Base-by-base conservation (phyloP, 1,284 basidiomycete genomes). In the Cronartium quercuum region DNA sequence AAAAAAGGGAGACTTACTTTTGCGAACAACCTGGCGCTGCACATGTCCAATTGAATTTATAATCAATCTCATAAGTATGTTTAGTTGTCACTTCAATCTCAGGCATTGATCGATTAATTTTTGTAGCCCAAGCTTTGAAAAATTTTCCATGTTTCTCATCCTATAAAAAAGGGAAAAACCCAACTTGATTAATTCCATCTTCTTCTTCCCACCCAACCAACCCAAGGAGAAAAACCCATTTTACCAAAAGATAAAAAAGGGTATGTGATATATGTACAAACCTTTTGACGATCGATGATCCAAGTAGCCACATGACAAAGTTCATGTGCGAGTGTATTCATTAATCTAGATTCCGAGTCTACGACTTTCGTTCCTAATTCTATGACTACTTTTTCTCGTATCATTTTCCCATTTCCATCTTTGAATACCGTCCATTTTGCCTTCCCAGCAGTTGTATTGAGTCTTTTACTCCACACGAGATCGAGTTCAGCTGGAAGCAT, bases 281-380 rank as follows among this genome's bases (percentile, higher is more conserved):
- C 89, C 66, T 87, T 85, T 34, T 87, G 84, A 10, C 85, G 82
- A 79, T 89, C 86, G 68, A 92, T 88, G 40, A 89, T 83, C 91
- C 91, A 93, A 73, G 86, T 88, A 5, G 91, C 91, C 37, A 93
- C 82, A 81, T 92, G 91, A 77, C 91, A 93, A 88, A 93, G 90
- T 81, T 93, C 91, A 78, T 93, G 91, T 37, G 89, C 87, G 2
- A 93, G 82, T 0, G 91, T 93, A 79, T 90, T 87, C 24, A 87
- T 84, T 51, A 93, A 88, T 34, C 90, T 86, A 71, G 89, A 89
- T 77, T 89, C 86, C 66, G 84, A 86, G 78, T 91, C 90, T 68
- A 92, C 81, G 42, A 93, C 88, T 80, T 92, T 92, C 66, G 85
- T 85, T 5, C 90, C 88, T 13, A 93, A 83, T 78, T 92, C 88